phyloP scores from a whole-genome alignment of 2,329 filamentous ascomycete species.

The Alternaria sp. region DNA sequence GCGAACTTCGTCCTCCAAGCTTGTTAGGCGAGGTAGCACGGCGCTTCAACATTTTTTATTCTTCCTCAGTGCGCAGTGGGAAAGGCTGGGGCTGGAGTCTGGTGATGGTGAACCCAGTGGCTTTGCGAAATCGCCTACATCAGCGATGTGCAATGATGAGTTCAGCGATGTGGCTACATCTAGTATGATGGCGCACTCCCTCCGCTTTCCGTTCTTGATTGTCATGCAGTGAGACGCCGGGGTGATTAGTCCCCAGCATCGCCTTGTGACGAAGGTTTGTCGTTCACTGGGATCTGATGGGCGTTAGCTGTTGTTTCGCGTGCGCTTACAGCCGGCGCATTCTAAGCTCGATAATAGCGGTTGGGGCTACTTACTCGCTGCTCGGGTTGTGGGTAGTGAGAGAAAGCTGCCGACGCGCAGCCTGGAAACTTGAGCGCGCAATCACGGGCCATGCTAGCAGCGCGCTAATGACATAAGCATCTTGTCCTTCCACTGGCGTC shows the following conservation, averaged over 20 bases:
- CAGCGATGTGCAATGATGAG: constrained; percentile 26
- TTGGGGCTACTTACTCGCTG: constrained; percentile 30
- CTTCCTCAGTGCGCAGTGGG: constrained; percentile 41
- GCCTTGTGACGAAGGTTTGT: constrained; percentile 35
- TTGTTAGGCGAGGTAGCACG: constrained; percentile 17
- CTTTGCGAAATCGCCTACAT: constrained; percentile 15
- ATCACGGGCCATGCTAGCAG: constrained; percentile 23
- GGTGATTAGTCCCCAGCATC: constrained; percentile 31
- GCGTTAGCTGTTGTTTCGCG: constrained; percentile 8
- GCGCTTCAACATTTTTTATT: constrained; percentile 44
- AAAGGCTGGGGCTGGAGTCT: constrained; percentile 22
- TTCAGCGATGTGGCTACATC: constrained; percentile 23
- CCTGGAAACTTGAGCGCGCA: constrained; percentile 19
- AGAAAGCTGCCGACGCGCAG: constrained; percentile 20
- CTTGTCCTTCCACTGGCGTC: background rate
- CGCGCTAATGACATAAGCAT: constrained; percentile 17
- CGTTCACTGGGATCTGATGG: constrained; percentile 37
- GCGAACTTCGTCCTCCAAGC: constrained; percentile 28
- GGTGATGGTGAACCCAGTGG: constrained; percentile 22
- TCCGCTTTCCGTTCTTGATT: constrained; percentile 45
- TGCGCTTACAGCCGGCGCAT: background rate
- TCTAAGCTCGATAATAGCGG: background rate
- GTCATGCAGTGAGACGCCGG: constrained; percentile 30
- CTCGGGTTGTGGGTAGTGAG: constrained; percentile 32
- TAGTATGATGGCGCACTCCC: constrained; percentile 39